phyloP scores from a whole-genome alignment of 2,329 filamentous ascomycete genomes.

The Scedosporium apiospermum region DNA sequence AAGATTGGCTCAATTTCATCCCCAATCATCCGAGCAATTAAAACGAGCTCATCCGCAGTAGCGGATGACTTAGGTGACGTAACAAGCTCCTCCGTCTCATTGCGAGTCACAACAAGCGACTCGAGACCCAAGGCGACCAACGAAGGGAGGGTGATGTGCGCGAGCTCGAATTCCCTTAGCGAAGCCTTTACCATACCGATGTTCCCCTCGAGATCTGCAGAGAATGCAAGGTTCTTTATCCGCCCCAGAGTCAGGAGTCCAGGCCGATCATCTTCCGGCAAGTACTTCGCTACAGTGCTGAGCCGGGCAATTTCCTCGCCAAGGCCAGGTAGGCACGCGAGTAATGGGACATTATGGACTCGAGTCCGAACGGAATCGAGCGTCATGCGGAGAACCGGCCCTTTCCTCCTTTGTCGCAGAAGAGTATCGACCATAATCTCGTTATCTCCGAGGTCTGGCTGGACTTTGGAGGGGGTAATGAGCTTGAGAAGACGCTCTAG shows the following conservation, averaged over 20 bases:
- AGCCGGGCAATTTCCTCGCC: conserved; percentile 73
- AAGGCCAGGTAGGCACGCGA: conserved; percentile 60
- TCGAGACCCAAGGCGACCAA: conserved; percentile 71
- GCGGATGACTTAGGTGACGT: conserved; percentile 32
- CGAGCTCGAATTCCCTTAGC: conserved; percentile 57
- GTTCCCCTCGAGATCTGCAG: conserved; percentile 54
- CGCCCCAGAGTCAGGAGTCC: conserved; percentile 69
- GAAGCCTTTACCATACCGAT: conserved; percentile 55
- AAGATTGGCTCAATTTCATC: conserved; percentile 90
- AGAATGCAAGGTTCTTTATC: conserved; percentile 52
- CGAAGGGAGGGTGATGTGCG: conserved; percentile 77
- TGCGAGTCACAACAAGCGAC: conserved; percentile 51
- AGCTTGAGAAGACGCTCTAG: conserved; percentile 73
- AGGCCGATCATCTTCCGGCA: conserved; percentile 90
- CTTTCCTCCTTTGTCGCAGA: conserved; percentile 75
- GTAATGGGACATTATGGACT: conserved; percentile 52
- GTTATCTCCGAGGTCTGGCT: conserved; percentile 76
- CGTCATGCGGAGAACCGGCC: conserved; percentile 65
- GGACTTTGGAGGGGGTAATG: conserved; percentile 84
- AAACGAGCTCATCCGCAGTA: conserved; percentile 35
- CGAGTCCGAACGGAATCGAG: conserved; percentile 55
- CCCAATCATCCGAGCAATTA: conserved; percentile 85
- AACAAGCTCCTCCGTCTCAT: conserved; percentile 61
- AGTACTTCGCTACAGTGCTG: conserved; percentile 82
- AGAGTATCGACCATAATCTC: conserved; percentile 93